Evolutionary conservation across 129 eudicot genomes (phyloP).

Genomic region (Deinandra increscens): DNA sequence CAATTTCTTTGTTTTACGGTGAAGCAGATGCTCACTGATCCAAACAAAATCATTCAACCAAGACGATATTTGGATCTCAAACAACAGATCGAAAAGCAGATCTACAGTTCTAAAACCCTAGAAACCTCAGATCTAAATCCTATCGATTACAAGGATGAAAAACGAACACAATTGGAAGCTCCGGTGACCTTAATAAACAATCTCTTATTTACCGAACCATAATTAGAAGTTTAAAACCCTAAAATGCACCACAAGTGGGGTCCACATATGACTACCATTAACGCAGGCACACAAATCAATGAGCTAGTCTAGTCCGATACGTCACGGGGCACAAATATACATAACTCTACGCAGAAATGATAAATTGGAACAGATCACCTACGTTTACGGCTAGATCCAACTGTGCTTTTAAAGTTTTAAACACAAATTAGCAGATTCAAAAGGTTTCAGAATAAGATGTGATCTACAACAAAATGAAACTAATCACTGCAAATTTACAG

Average conservation of each 20-base stretch:
- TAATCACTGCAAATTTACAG: background rate
- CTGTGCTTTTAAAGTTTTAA: background rate
- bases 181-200: background rate
- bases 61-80: background rate
- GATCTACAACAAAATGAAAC: too few species aligned
- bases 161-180: background rate
- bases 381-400: conserved; percentile 24
- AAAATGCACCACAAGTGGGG: conserved; percentile 3
- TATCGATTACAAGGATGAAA: background rate
- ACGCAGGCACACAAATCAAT: conserved; percentile 3
- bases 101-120: background rate
- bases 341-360: conserved; percentile 18
- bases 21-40: conserved; percentile 29
- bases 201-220: conserved; percentile 5
- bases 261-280: conserved; percentile 12
- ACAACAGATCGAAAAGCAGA: conserved; percentile 26
- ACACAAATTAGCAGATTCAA: too few species aligned
- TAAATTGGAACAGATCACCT: conserved; percentile 11
- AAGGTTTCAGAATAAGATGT: background rate
- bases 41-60: conserved; percentile 26
- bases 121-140: conserved; percentile 2
- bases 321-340: background rate
- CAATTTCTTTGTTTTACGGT: conserved; percentile 22
- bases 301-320: background rate
- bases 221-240: conserved; percentile 6